A percentile compares a stretch with the other conserved stretches of the same genome.
phyloP scores from a whole-genome alignment of 176 grass and related monocot genomes.

The Rhynchospora breviuscula region DNA sequence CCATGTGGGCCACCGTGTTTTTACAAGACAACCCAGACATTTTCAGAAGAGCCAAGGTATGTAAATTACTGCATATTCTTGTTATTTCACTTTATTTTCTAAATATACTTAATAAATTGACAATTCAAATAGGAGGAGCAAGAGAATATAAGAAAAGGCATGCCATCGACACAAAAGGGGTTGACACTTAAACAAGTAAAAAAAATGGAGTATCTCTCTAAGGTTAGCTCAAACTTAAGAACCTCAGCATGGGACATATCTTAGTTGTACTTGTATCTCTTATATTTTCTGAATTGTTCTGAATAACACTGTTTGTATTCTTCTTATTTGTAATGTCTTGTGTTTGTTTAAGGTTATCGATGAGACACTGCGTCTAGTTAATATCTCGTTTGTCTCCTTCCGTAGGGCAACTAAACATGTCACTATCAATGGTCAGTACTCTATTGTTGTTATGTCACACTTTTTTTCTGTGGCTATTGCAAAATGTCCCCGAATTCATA shows the following conservation, averaged over 20 bases:
- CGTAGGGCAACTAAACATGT: constrained; percentile 55
- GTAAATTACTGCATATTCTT: neutral
- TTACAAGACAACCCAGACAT: constrained; percentile 70
- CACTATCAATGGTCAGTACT: constrained; percentile 54
- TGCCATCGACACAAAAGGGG: constrained; percentile 42
- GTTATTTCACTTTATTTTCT: neutral
- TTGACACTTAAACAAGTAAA: constrained; percentile 70
- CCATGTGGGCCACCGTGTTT: constrained; percentile 93
- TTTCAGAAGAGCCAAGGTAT: constrained; percentile 65
- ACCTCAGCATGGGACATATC: neutral
- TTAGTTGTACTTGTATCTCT: neutral
- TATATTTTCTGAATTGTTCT: neutral
- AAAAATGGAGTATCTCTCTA: constrained; percentile 94
- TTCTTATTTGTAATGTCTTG: neutral
- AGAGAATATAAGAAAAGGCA: constrained; percentile 68
- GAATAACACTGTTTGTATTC: constrained; percentile 1
- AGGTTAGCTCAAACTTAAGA: constrained; percentile 33
- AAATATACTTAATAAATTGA: neutral
- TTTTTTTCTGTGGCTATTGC: neutral
- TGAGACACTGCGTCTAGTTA: constrained; percentile 75
- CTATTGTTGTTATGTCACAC: neutral
- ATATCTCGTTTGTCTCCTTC: constrained; percentile 83
- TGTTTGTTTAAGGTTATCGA: constrained; percentile 54
- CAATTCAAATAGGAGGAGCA: constrained; percentile 58
- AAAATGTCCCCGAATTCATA: neutral